Evolutionary conservation across 1,284 basidiomycete species (phyloP).

Genomic region (Ustilago trichophora): DNA sequence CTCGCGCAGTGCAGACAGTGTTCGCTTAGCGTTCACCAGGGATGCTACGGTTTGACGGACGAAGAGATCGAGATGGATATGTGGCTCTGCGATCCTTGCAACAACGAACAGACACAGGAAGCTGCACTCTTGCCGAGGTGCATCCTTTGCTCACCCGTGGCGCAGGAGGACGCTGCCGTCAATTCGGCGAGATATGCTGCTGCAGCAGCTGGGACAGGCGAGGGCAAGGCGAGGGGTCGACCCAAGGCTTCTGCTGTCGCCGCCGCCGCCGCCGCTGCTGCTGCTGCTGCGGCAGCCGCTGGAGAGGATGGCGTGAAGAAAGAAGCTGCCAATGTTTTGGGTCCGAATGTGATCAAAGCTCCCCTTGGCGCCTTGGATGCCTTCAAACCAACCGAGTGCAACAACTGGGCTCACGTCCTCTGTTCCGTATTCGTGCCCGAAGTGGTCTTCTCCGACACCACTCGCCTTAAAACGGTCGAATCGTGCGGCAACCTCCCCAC

Average conservation of each 20-base stretch:
- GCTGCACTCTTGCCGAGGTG: conserved; percentile 55
- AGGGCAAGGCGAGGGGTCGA: conserved; percentile 22
- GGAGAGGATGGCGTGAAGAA: conserved; percentile 26
- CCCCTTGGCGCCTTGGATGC: conserved; percentile 74
- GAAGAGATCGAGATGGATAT: conserved; percentile 43
- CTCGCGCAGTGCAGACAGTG: conserved; percentile 60
- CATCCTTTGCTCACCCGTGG: conserved; percentile 49
- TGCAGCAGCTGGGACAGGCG: conserved; percentile 6
- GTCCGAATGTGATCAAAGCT: conserved; percentile 7
- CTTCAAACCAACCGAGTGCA: conserved; percentile 91
- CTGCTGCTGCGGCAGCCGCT: neutral
- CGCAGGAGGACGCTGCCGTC: conserved; percentile 41
- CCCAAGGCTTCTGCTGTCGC: conserved; percentile 14
- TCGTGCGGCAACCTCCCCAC: conserved; percentile 79
- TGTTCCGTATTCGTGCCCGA: conserved; percentile 90
- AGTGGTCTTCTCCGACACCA: conserved; percentile 79
- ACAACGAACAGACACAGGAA: conserved; percentile 57
- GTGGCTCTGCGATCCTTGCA: conserved; percentile 63
- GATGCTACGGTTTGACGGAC: conserved; percentile 58
- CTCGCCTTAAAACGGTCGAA: conserved; percentile 79
- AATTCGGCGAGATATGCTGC: conserved; percentile 36
- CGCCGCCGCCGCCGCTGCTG: conserved; percentile 1
- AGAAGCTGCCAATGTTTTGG: conserved; percentile 8
- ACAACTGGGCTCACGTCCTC: conserved; percentile 89
- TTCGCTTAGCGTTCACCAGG: conserved; percentile 60